A percentile compares a stretch with the other conserved stretches of the same genome.
phyloP scores from a whole-genome alignment of 2,329 filamentous ascomycete species.

The Hymenoscyphus repandus region DNA sequence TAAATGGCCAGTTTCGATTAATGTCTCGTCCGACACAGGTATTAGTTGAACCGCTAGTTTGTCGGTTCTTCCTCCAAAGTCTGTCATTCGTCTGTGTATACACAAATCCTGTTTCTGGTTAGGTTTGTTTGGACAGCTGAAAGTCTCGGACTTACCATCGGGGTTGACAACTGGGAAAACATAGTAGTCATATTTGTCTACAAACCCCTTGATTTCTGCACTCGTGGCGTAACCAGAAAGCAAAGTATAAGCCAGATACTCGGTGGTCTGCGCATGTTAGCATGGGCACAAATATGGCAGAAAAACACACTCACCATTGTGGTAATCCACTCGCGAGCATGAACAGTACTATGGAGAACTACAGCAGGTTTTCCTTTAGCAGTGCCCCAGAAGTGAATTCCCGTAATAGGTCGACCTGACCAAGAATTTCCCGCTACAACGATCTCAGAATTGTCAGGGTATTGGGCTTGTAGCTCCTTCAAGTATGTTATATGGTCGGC shows the following conservation, averaged over 20 bases:
- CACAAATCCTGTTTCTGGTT: slow-evolving; percentile 43
- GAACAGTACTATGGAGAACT: slow-evolving; percentile 52
- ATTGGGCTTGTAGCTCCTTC: slow-evolving; percentile 40
- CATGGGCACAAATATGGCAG: neutral
- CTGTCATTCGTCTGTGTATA: slow-evolving; percentile 52
- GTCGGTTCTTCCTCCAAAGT: slow-evolving; percentile 58
- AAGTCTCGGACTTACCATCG: slow-evolving; percentile 40
- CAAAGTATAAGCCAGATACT: slow-evolving; percentile 48
- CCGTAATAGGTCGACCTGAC: slow-evolving; percentile 39
- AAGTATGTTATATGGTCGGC: slow-evolving; percentile 40
- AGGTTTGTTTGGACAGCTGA: neutral
- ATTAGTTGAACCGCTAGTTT: slow-evolving; percentile 34
- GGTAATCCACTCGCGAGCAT: slow-evolving; percentile 57
- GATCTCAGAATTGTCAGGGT: slow-evolving; percentile 43
- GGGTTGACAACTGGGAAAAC: slow-evolving; percentile 59
- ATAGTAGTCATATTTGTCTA: slow-evolving; percentile 62
- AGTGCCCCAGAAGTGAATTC: slow-evolving; percentile 50
- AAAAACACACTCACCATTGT: slow-evolving; percentile 38
- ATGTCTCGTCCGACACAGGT: slow-evolving; percentile 47
- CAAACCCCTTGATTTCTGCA: slow-evolving; percentile 37
- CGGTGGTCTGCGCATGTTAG: slow-evolving; percentile 28
- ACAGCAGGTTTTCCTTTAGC: slow-evolving; percentile 43
- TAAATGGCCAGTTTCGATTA: slow-evolving; percentile 53
- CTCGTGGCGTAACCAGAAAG: slow-evolving; percentile 40
- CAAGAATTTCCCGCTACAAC: slow-evolving; percentile 44